Percentiles rank a stretch among this genome's conserved stretches.
phyloP scores from a whole-genome alignment of 306 rosid genomes.

The Luffa aegyptiaca region DNA sequence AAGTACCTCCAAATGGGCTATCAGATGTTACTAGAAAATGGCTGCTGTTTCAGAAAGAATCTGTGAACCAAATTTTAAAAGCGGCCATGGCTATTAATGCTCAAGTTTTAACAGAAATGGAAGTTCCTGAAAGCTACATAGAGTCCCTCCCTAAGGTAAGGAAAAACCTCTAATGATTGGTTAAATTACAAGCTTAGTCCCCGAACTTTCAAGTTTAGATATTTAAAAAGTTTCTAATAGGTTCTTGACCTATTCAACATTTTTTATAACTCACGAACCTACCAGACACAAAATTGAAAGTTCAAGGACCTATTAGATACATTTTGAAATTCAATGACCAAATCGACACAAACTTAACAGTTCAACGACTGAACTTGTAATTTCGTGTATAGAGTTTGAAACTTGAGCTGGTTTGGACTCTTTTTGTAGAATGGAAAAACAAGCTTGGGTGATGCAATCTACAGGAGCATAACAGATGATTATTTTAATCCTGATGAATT shows the following conservation, averaged over 20 bases:
- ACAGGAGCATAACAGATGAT: slow-evolving; percentile 63
- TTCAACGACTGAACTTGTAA: too few species aligned
- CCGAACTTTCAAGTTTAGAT: too few species aligned
- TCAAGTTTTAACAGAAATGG: slow-evolving; percentile 73
- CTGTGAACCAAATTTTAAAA: slow-evolving; percentile 67
- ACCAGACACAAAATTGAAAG: too few species aligned
- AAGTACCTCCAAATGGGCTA: slow-evolving; percentile 57
- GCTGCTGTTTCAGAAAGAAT: slow-evolving; percentile 56
- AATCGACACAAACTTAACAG: too few species aligned
- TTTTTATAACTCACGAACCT: too few species aligned
- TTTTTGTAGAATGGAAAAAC: slow-evolving; percentile 67
- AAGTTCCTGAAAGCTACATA: slow-evolving; percentile 70
- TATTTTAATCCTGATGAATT: slow-evolving; percentile 60
- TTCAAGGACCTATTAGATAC: too few species aligned
- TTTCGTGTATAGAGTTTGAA: not conserved
- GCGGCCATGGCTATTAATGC: slow-evolving; percentile 99
- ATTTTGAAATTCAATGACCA: too few species aligned
- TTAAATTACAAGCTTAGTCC: not conserved
- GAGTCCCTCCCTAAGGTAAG: slow-evolving; percentile 84
- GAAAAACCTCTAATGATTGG: not conserved
- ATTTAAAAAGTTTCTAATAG: too few species aligned
- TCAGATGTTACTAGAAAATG: slow-evolving; percentile 57
- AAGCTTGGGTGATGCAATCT: slow-evolving; percentile 68
- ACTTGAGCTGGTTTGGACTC: slow-evolving; percentile 1
- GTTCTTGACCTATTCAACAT: too few species aligned